Base-by-base conservation (phyloP, 305 asterid genomes). In the Fraxinus ornus region DNA sequence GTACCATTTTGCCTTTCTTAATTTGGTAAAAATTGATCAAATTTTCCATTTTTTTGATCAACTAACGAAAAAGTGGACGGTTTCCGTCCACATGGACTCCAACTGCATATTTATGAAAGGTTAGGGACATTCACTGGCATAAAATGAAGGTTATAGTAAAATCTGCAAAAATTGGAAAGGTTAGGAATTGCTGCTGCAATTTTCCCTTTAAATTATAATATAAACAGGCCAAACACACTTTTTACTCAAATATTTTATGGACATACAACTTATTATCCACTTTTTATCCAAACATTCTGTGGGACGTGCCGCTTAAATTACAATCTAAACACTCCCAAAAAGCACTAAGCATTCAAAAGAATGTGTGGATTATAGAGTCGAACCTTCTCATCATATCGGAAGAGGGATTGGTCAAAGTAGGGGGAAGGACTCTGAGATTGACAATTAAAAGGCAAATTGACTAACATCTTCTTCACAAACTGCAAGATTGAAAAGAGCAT, bases 401-500 rank as follows among this genome's bases (percentile, higher is more conserved):
- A 96, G 83, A 96, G 97, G 77, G 98, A 89, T 80, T 96, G 99
- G 73, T 95, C 98, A 74, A 95, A 95, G 83, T 95, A 95, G 26
- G 98, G 94, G 30, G 99, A 94, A 30, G 98, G 99, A 79, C 99
- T 95, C 88, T 89, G 97, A 76, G 96, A 92, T 88, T 95, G 97
- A 76, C 98, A 94, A 83, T 89, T 88, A 85, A 85, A 85, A 80
- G 98, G 99, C 89, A 95, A 84, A 83, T 90, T 81, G 86, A 90
- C 79, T 79, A 95, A 83, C 91, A 95, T 90, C 91, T 90, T 93
- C 93, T 91, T 93, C 83, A 93, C 94, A 89, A 93, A 95, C 98
- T 95, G 92, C 90, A 90, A 70, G 83, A 84, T 32, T 73, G 79
- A 70, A 68, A 78, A 82, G 72, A n/a, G 26, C 76, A 72, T 33